phyloP scores from a whole-genome alignment of 106 monocot species.

The Xerophyta viscosa region DNA sequence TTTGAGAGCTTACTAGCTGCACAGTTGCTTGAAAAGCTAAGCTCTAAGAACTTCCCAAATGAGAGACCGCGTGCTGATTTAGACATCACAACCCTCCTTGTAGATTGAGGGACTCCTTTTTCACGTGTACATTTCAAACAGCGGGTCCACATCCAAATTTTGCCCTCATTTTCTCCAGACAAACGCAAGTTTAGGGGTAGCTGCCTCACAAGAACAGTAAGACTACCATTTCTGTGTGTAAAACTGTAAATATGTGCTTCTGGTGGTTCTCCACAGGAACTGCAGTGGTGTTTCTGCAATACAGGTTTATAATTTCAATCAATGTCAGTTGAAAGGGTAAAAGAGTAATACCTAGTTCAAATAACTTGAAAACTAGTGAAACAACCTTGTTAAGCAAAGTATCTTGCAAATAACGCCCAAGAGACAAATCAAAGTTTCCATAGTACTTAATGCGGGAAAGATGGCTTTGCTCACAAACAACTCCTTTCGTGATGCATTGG shows the following conservation, averaged over 20 bases:
- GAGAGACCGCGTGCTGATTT: conserved; percentile 63
- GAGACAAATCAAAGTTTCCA: conserved; percentile 70
- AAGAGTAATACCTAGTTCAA: neutral
- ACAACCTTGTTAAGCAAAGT: conserved; percentile 72
- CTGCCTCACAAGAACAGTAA: conserved; percentile 59
- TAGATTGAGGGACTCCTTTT: conserved; percentile 24
- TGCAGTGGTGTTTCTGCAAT: conserved; percentile 60
- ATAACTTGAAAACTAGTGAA: neutral
- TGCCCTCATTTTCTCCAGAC: conserved; percentile 61
- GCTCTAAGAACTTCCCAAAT: conserved; percentile 96
- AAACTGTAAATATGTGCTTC: conserved; percentile 68
- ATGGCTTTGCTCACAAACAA: conserved; percentile 66
- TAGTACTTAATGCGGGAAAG: conserved; percentile 90
- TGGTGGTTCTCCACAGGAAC: conserved; percentile 60
- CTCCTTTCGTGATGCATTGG: conserved; percentile 41
- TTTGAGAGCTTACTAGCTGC: conserved; percentile 54
- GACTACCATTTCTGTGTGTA: conserved; percentile 80
- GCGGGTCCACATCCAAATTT: conserved; percentile 98
- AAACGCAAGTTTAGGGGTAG: conserved; percentile 19
- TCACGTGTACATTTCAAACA: conserved; percentile 79
- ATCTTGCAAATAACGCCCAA: conserved; percentile 76
- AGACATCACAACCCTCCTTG: conserved; percentile 71
- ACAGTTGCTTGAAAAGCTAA: conserved; percentile 74
- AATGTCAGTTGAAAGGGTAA: neutral
- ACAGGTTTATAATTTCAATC: conserved; percentile 8